These are phyloP conservation scores for Cladosporium sp. DNA, from an alignment of 2,329 filamentous ascomycete species.

Conservation along the genomic window DNA sequence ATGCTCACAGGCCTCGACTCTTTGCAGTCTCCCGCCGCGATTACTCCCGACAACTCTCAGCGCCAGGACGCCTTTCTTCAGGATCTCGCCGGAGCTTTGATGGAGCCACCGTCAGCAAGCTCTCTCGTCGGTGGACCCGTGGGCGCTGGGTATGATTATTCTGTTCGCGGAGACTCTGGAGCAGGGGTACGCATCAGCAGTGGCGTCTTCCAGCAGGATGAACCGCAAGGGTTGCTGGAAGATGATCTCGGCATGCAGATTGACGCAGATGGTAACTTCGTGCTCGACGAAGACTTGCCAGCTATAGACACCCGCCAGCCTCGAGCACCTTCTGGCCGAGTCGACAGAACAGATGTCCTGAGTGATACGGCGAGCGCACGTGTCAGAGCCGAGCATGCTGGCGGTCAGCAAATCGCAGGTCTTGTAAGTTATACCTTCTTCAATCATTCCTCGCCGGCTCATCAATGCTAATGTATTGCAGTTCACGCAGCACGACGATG, in stretches of 20 bases:
- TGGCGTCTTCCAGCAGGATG: constrained; percentile 29
- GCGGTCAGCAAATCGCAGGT: constrained; percentile 37
- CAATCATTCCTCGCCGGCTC: background rate
- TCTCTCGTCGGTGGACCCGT: constrained; percentile 42
- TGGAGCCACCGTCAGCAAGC: constrained; percentile 46
- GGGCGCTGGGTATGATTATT: constrained; percentile 43
- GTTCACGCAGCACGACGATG: constrained; percentile 31
- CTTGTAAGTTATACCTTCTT: constrained; percentile 39
- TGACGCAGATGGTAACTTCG: constrained; percentile 62
- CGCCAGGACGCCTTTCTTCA: constrained; percentile 29
- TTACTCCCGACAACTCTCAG: constrained; percentile 41
- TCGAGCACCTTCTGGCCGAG: constrained; percentile 17
- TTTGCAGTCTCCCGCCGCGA: constrained; percentile 33
- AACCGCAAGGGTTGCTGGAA: constrained; percentile 45
- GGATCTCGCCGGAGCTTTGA: constrained; percentile 44
- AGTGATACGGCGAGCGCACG: constrained; percentile 38
- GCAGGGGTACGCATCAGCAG: constrained; percentile 31
- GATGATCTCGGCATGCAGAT: constrained; percentile 54
- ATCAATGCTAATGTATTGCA: constrained; percentile 13
- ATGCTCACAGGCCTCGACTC: constrained; percentile 50
- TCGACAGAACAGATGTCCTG: constrained; percentile 16
- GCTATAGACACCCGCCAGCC: constrained; percentile 23
- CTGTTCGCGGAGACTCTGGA: constrained; percentile 46
- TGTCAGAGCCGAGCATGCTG: constrained; percentile 48
- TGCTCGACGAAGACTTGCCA: constrained; percentile 24